Evolutionary conservation across 2,329 filamentous ascomycete genomes (phyloP), one percentile per base, ranked within the genome.

Genomic region (Cytospora schulzeri): DNA sequence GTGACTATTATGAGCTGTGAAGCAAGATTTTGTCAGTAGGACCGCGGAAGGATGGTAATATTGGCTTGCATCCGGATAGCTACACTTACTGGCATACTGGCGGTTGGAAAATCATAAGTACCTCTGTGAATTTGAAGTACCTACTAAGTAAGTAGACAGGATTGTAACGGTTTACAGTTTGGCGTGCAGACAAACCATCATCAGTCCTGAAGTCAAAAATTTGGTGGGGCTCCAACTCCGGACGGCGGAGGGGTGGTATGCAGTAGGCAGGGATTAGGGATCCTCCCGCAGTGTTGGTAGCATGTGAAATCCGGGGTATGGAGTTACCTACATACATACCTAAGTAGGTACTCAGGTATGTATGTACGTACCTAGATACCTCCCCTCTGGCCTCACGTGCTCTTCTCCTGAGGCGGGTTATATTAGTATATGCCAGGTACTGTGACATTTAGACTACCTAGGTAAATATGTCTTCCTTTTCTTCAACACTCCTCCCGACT

Each of bases 1-100:
- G 87, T 86, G 66, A 91, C 75, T 70, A 89, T 87, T 71, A 90
- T 87, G 69, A 91, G 80, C 88, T 91, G 67, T 28, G 33, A 26
- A n/a, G 17, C 7, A 29, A 28, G 29, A 28, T 38, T 48, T 29
- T 12, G 45, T 63, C 26, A 66, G 64, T 6, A 41, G n/a, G 38
- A 41, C 38, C 3, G 38, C 19, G 17, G 15, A 12, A 14, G 33
- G 15, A 17, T 41, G 38, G n/a, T 41, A 5, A 17, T 1, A 19
- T n/a, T 19, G 38, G 17, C 6, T 4, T 41, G 38, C 17, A 41
- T 7, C 8, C 38, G 35, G 52, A 50, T 28, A 2, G 14, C 3
- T 15, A 15, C 19, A 63, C 68, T 62, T 62, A 69, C 68, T 54
- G 68, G 68, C 68, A 69, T 26, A 51, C 9, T 24, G 50, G 33